phyloP scores from a whole-genome alignment of 805 yeast genomes.

The Tetrapisispora pingtungensis region DNA sequence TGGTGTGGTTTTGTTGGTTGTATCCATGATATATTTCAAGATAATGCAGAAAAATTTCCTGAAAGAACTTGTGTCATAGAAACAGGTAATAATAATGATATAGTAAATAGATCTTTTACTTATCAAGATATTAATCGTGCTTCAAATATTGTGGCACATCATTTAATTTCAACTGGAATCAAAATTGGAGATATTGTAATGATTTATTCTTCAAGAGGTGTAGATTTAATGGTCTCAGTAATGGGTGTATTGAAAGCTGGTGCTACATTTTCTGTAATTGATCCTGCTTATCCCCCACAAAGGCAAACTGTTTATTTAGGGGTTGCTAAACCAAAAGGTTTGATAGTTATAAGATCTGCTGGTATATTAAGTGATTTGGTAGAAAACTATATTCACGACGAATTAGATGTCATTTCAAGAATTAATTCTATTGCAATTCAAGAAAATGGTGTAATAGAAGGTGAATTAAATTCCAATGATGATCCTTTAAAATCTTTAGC shows the following conservation, averaged over 20 bases:
- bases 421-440: conserved; percentile 70
- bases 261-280: conserved; percentile 96
- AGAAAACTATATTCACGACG: conserved; percentile 61
- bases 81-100: conserved; percentile 54
- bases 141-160: conserved; percentile 87
- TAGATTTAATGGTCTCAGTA: conserved; percentile 91
- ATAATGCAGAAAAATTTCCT: conserved; percentile 76
- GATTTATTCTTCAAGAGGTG: conserved; percentile 97
- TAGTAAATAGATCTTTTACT: conserved; percentile 60
- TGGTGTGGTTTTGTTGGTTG: conserved; percentile 92
- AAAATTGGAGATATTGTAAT: conserved; percentile 88
- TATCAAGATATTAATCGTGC: conserved; percentile 87
- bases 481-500: conserved; percentile 46
- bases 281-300: conserved; percentile 98
- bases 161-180: conserved; percentile 71
- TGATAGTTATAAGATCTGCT: conserved; percentile 84
- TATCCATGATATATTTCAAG: conserved; percentile 89
- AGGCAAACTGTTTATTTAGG: conserved; percentile 88
- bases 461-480: conserved; percentile 25
- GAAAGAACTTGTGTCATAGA: conserved; percentile 88
- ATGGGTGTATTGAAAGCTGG: conserved; percentile 98
- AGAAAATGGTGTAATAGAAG: conserved; percentile 68
- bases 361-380: conserved; percentile 74
- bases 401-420: conserved; percentile 60
- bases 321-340: conserved; percentile 88